Conservation (phyloP, 2,329 filamentous ascomycete genomes). For the Orbilia javanica region DNA sequence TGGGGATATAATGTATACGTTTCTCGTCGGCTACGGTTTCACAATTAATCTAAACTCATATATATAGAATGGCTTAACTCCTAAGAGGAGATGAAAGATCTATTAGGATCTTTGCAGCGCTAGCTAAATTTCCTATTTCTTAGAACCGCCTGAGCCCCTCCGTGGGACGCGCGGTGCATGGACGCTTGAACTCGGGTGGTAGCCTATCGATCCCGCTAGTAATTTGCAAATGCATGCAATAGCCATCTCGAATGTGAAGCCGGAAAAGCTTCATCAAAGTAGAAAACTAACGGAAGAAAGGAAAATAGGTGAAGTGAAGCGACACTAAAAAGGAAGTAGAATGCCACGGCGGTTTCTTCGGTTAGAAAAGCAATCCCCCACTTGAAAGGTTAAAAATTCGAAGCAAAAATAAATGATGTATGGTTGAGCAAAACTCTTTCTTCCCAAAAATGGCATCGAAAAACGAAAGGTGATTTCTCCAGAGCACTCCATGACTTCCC, state of each 20-base stretch:
- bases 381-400: conserved; percentile 32
- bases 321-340: not conserved
- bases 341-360: not conserved
- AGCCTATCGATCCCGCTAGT: not conserved
- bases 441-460: conserved; percentile 6
- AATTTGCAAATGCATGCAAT: not conserved
- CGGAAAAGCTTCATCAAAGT: not conserved
- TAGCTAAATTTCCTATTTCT: conserved; percentile 16
- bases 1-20: not conserved
- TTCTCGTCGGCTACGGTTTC: not conserved
- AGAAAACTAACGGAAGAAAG: not conserved
- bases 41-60: not conserved
- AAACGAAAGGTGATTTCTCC: conserved; percentile 47
- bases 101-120: not conserved
- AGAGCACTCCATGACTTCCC: conserved; percentile 37
- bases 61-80: not conserved
- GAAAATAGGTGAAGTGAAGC: not conserved
- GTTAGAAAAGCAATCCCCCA: conserved; percentile 23
- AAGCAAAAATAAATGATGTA: conserved; percentile 42
- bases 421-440: conserved; percentile 31
- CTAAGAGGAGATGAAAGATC: not conserved
- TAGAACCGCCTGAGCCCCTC: not conserved
- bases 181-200: not conserved
- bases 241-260: not conserved
- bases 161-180: not conserved